A percentile compares a stretch with the other conserved stretches of the same genome.
Evolutionary conservation across 352 stramenopile species (phyloP).

Genomic region (Globisporangium echinulatum): DNA sequence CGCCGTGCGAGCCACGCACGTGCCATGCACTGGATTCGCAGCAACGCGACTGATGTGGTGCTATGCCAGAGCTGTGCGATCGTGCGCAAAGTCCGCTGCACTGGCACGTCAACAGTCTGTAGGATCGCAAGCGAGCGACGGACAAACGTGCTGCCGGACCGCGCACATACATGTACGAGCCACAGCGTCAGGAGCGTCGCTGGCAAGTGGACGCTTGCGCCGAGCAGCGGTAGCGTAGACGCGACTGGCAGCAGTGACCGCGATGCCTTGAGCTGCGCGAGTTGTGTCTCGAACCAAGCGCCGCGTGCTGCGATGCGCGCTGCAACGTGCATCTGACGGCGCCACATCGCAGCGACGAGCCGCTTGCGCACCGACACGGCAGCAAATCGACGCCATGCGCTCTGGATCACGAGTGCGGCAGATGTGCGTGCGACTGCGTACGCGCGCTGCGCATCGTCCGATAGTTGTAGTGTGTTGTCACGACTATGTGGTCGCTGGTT

Average conservation of each 20-base stretch:
- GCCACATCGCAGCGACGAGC: conserved; percentile 23
- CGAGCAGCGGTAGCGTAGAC: background rate
- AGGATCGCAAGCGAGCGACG: conserved; percentile 33
- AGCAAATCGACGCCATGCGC: conserved; percentile 28
- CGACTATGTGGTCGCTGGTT: conserved; percentile 3
- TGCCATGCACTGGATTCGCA: conserved; percentile 30
- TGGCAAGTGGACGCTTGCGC: conserved; percentile 27
- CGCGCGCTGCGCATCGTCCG: conserved; percentile 16
- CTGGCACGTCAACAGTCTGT: conserved; percentile 29
- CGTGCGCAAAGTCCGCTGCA: conserved; percentile 21
- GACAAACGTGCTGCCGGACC: conserved; percentile 22
- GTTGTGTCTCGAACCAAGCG: conserved; percentile 4
- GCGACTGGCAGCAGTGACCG: background rate
- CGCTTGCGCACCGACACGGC: conserved; percentile 21
- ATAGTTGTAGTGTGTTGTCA: background rate
- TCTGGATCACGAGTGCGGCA: conserved; percentile 44
- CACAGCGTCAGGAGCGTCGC: conserved; percentile 33
- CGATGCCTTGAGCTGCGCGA: conserved; percentile 3
- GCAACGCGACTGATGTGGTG: conserved; percentile 13
- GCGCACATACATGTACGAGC: conserved; percentile 26
- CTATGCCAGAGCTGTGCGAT: conserved; percentile 22
- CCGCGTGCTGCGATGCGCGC: conserved; percentile 23
- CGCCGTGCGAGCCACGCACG: conserved; percentile 23
- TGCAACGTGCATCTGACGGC: conserved; percentile 33
- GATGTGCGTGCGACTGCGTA: conserved; percentile 22